Conservation (phyloP, 257 asterid species). For the Galeopsis tetrahit region DNA sequence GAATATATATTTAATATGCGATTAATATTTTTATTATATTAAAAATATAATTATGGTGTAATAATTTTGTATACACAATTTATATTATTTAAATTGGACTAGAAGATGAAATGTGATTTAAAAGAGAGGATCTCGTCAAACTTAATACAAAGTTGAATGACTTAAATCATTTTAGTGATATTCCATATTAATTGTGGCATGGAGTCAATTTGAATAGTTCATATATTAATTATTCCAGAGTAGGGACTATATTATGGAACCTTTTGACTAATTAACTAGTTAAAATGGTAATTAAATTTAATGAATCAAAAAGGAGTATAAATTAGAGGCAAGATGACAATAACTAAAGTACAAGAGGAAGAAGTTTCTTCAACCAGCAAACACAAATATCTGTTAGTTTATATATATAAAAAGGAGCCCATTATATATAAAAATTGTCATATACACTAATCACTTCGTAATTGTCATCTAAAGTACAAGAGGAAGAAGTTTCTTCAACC, state of each 20-base stretch:
- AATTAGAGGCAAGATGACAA: not conserved
- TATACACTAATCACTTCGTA: not conserved
- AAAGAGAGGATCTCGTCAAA: not conserved
- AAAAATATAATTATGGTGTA: too few species aligned
- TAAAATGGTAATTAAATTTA: not conserved
- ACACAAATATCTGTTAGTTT: not conserved
- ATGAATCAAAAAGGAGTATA: slow-evolving; percentile 29
- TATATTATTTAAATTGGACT: not conserved
- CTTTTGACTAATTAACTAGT: slow-evolving; percentile 23
- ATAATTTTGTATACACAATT: too few species aligned
- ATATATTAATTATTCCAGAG: not conserved
- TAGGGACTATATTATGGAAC: slow-evolving; percentile 16
- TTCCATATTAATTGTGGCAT: too few species aligned
- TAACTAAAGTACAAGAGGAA: slow-evolving; percentile 3
- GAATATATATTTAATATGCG: too few species aligned
- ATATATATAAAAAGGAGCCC: not conserved
- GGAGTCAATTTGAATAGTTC: not conserved
- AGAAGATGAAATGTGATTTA: not conserved
- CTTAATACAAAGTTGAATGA: too few species aligned
- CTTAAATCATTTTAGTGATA: too few species aligned
- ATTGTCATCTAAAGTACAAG: slow-evolving; percentile 2
- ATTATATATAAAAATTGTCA: not conserved
- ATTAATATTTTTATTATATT: too few species aligned
- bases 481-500: slow-evolving; percentile 8
- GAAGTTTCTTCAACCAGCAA: slow-evolving; percentile 10